These are phyloP conservation scores for Fragaria nilgerrensis DNA, from an alignment of 306 rosid species.

Conservation along the genomic window DNA sequence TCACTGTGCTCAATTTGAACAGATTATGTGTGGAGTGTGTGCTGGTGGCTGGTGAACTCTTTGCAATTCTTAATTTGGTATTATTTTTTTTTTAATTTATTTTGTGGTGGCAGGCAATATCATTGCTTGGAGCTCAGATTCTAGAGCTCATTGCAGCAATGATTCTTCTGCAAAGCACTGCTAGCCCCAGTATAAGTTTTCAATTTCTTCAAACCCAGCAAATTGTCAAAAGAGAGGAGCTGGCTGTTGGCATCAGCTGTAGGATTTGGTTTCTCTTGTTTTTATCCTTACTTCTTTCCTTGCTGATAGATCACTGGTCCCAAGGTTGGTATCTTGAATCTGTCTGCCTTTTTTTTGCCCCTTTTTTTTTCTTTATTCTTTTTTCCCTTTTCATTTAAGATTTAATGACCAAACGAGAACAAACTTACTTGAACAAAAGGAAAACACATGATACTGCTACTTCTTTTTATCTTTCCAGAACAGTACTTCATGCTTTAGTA, in stretches of 20 bases:
- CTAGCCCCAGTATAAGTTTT: conserved; percentile 43
- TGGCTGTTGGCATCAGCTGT: conserved; percentile 61
- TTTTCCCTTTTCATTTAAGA: neutral
- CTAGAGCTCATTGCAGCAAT: conserved; percentile 57
- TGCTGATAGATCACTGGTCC: conserved; percentile 46
- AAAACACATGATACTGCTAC: neutral
- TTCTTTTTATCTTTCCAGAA: neutral
- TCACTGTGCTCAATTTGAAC: neutral
- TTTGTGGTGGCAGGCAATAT: conserved; percentile 38
- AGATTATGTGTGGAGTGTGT: neutral
- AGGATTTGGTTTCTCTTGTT: conserved; percentile 59
- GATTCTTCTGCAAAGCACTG: conserved; percentile 55
- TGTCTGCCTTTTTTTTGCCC: conserved; percentile 1
- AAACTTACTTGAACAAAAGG: too few relatives aligned
- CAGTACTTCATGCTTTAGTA: neutral
- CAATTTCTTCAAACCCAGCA: conserved; percentile 40
- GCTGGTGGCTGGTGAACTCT: neutral
- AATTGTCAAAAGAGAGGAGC: conserved; percentile 41
- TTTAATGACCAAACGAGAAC: neutral
- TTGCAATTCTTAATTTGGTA: neutral
- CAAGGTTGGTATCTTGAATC: conserved; percentile 47
- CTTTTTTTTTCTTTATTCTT: neutral
- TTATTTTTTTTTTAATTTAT: neutral
- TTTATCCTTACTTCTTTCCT: conserved; percentile 37
- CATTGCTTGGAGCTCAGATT: conserved; percentile 53